Evolutionary conservation across 192 early-diverging fungal genomes (phyloP).

Genomic region (Glomus cerebriforme): DNA sequence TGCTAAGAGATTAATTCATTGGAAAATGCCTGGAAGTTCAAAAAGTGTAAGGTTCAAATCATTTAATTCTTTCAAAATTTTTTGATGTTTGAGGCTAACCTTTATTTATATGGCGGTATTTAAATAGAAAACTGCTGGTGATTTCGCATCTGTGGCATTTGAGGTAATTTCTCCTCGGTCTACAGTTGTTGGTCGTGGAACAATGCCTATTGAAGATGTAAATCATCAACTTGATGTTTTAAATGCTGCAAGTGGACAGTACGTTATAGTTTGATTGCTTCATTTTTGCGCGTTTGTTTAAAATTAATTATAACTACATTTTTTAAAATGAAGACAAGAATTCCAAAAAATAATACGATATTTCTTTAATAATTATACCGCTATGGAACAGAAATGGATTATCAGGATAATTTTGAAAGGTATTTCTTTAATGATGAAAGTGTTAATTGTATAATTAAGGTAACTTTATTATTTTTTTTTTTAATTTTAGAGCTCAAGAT

Average conservation of each 20-base stretch:
- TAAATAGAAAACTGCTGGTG: conserved; percentile 54
- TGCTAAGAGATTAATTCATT: conserved; percentile 60
- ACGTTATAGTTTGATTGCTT: neutral
- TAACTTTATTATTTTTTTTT: neutral
- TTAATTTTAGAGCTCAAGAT: conserved; percentile 62
- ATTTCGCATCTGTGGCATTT: conserved; percentile 60
- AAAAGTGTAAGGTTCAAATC: conserved; percentile 28
- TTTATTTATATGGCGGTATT: neutral
- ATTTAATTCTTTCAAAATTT: neutral
- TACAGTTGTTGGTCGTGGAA: conserved; percentile 46
- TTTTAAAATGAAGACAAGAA: conserved; percentile 34
- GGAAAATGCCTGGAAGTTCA: conserved; percentile 48
- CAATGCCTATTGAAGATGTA: conserved; percentile 61
- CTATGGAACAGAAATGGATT: conserved; percentile 77
- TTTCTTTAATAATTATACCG: conserved; percentile 59
- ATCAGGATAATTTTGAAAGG: conserved; percentile 75
- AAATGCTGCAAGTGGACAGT: conserved; percentile 37
- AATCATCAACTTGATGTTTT: conserved; percentile 59
- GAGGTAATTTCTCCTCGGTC: conserved; percentile 53
- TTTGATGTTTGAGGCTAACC: neutral
- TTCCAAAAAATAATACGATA: conserved; percentile 49
- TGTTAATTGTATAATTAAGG: neutral
- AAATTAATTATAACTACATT: neutral
- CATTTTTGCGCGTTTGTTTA: conserved; percentile 2
- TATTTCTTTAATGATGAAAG: conserved; percentile 27